These are phyloP conservation scores for Verbena officinalis DNA, from an alignment of 257 asterid species.

Conservation along the genomic window DNA sequence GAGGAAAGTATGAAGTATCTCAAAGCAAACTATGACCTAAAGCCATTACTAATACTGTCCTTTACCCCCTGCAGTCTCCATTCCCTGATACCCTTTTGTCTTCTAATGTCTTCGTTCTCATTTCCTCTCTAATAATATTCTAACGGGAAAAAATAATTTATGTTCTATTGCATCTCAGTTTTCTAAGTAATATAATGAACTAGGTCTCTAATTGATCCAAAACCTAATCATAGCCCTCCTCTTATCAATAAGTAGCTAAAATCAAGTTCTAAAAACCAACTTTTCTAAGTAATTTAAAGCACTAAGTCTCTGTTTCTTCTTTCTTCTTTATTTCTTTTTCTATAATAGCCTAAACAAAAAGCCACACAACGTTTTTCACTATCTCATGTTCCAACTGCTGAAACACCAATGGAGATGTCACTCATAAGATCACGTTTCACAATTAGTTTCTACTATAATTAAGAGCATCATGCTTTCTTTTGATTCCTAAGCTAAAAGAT, in stretches of 20 bases:
- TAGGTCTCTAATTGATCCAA: slow-evolving; percentile 1
- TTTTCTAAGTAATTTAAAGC: too few relatives aligned
- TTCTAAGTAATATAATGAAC: neutral
- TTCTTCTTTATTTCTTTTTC: neutral
- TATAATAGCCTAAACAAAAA: neutral
- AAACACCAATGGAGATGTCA: neutral
- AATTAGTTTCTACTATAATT: neutral
- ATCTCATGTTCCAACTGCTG: neutral
- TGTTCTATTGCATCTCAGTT: neutral
- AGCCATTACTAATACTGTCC: neutral
- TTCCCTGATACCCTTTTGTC: slow-evolving; percentile 5
- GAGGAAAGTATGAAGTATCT: neutral
- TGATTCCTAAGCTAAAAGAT: slow-evolving; percentile 1
- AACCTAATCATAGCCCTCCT: neutral
- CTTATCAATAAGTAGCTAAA: slow-evolving; percentile 4
- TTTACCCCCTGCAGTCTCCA: neutral
- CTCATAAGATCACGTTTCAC: neutral
- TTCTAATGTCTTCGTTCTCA: neutral
- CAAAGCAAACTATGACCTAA: slow-evolving; percentile 11
- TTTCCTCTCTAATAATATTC: neutral
- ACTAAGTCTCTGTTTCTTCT: too few relatives aligned
- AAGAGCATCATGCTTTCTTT: neutral
- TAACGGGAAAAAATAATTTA: neutral
- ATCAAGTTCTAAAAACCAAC: slow-evolving; percentile 1
- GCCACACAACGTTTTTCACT: neutral